Conservation (phyloP, 495 filamentous ascomycete species). For the Hypoxylon fragiforme region DNA sequence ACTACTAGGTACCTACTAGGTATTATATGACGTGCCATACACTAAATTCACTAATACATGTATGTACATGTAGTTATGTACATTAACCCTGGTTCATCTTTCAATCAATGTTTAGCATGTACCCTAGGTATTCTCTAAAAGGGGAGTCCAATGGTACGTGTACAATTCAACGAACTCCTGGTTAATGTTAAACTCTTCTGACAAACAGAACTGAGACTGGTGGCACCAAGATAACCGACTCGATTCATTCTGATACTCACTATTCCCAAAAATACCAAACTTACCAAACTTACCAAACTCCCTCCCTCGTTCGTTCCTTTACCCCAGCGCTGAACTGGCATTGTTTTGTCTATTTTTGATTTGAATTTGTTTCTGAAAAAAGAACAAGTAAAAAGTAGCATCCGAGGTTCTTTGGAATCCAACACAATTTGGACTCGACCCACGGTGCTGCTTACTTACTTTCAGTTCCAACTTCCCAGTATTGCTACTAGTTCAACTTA, state of each 20-base stretch:
- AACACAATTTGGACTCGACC: no score
- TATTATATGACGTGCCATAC: conserved; percentile 19
- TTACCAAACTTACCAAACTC: no score
- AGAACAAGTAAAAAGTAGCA: no score
- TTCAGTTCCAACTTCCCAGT: no score
- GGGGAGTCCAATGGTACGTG: conserved; percentile 30
- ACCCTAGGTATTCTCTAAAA: no score
- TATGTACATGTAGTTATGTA: no score
- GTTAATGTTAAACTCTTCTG: conserved; percentile 26
- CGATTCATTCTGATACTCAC: conserved; percentile 17
- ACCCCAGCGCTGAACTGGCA: conserved; percentile 2
- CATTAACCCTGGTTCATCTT: no score
- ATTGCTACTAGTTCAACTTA: conserved; percentile 10
- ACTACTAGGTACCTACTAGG: background rate
- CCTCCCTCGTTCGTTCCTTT: background rate
- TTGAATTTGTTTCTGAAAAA: background rate
- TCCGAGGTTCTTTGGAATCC: no score
- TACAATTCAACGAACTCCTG: conserved; percentile 29
- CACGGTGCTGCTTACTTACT: no score
- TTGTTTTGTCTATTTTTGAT: conserved; percentile 4
- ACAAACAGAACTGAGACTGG: conserved; percentile 15
- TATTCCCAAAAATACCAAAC: no score
- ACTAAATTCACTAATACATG: no score
- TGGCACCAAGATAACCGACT: conserved; percentile 12
- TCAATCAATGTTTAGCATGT: no score